phyloP scores from a whole-genome alignment of 805 yeast species.

The Kluyveromyces lactis region DNA sequence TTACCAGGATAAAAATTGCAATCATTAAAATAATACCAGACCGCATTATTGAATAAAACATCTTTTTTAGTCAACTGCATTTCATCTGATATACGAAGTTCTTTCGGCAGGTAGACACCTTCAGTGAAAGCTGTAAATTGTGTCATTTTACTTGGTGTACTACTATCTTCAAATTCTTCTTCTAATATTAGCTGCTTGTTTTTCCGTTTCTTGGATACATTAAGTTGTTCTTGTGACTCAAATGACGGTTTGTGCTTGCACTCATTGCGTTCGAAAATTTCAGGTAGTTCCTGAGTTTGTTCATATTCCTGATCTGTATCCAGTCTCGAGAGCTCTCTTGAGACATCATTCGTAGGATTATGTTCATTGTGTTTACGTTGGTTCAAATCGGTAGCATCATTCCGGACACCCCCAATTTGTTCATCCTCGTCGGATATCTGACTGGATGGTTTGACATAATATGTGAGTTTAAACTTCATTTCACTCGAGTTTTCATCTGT shows the following conservation, averaged over 20 bases:
- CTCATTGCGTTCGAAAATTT: neutral
- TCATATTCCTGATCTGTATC: slow-evolving; percentile 1
- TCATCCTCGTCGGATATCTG: neutral
- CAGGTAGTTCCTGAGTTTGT: slow-evolving; percentile 3
- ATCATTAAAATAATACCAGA: slow-evolving; percentile 44
- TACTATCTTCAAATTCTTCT: slow-evolving; percentile 4
- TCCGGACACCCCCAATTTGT: neutral
- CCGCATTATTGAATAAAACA: slow-evolving; percentile 30
- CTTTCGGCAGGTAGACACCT: slow-evolving; percentile 4
- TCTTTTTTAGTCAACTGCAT: slow-evolving; percentile 21
- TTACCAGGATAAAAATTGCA: slow-evolving; percentile 42
- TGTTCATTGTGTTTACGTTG: neutral
- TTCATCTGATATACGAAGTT: slow-evolving; percentile 7
- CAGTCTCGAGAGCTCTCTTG: neutral
- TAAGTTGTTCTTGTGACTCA: neutral
- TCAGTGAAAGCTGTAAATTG: too few relatives aligned
- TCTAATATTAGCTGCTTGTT: neutral
- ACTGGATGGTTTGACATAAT: slow-evolving; percentile 1
- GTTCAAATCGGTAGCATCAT: neutral
- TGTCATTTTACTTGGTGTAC: slow-evolving; percentile 4
- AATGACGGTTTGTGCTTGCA: neutral
- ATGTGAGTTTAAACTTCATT: slow-evolving; percentile 1
- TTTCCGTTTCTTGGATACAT: neutral
- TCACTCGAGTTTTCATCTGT: neutral
- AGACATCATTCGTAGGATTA: neutral